Conservation (phyloP, 2,329 filamentous ascomycete species). For the Dactylonectria macrodidyma region DNA sequence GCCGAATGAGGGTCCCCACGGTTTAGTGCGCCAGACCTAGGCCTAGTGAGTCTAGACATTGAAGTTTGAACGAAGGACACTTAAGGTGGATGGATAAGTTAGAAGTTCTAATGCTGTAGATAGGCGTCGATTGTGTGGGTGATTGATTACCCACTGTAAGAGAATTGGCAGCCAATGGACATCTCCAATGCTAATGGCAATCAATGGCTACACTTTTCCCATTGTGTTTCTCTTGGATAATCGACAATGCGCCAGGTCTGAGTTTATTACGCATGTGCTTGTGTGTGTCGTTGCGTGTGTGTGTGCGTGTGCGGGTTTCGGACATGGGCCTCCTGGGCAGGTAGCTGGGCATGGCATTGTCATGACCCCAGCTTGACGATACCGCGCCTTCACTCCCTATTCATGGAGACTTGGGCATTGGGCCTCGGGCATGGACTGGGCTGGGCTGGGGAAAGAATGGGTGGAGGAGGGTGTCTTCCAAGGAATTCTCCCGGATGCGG, state of each 20-base stretch:
- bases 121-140: constrained; percentile 5
- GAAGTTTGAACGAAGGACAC: background rate
- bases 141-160: constrained; percentile 20
- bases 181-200: background rate
- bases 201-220: background rate
- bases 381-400: background rate
- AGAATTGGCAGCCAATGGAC: constrained; percentile 6
- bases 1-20: background rate
- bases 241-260: background rate
- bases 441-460: constrained; percentile 10
- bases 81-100: too few relatives aligned
- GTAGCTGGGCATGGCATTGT: background rate
- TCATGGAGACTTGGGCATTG: background rate
- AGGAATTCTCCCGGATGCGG: constrained; percentile 22
- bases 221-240: background rate
- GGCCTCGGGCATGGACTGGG: constrained; percentile 1
- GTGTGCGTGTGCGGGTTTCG: constrained; percentile 22
- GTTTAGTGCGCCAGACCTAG: background rate
- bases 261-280: constrained; percentile 13
- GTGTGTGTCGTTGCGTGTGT: constrained; percentile 14
- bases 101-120: background rate
- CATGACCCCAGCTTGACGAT: background rate
- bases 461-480: constrained; percentile 6
- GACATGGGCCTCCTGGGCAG: constrained; percentile 3
- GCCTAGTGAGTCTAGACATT: background rate